Conservation (phyloP, 2,329 filamentous ascomycete species). For the Zarea fungicola region DNA sequence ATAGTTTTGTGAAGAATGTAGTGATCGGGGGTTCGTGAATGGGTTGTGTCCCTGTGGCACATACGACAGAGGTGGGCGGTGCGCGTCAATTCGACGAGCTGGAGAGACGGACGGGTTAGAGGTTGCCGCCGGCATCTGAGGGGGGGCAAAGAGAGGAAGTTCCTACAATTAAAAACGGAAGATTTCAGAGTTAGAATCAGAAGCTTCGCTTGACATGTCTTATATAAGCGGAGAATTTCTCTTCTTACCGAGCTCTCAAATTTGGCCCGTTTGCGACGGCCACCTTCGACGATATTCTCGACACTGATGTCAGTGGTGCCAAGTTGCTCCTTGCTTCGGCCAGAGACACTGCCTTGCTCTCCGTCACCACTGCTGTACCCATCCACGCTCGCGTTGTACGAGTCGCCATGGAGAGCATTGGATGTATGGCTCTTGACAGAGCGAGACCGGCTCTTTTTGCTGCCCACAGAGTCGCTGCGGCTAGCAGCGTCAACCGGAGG, state of each 20-base stretch:
- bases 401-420: slow-evolving; percentile 49
- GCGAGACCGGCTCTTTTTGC: slow-evolving; percentile 64
- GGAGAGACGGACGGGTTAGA: slow-evolving; percentile 97
- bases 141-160: slow-evolving; percentile 88
- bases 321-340: slow-evolving; percentile 77
- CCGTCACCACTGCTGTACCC: slow-evolving; percentile 87
- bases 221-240: slow-evolving; percentile 2
- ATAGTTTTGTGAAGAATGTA: slow-evolving; percentile 82
- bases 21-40: slow-evolving; percentile 68
- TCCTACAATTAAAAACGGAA: slow-evolving; percentile 53
- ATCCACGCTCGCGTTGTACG: slow-evolving; percentile 58
- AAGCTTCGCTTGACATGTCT: not conserved
- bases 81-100: slow-evolving; percentile 70
- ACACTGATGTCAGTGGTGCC: slow-evolving; percentile 96
- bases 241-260: slow-evolving; percentile 95
- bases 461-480: slow-evolving; percentile 58
- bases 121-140: slow-evolving; percentile 87
- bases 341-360: slow-evolving; percentile 65
- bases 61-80: slow-evolving; percentile 70
- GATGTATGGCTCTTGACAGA: slow-evolving; percentile 62
- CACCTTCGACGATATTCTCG: slow-evolving; percentile 96
- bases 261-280: slow-evolving; percentile 89
- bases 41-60: slow-evolving; percentile 71
- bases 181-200: slow-evolving; percentile 18
- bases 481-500: slow-evolving; percentile 63